A percentile compares a stretch with the other conserved stretches of the same genome.
phyloP scores from a whole-genome alignment of 192 early-diverging fungal genomes.

The Coemansia sp. region DNA sequence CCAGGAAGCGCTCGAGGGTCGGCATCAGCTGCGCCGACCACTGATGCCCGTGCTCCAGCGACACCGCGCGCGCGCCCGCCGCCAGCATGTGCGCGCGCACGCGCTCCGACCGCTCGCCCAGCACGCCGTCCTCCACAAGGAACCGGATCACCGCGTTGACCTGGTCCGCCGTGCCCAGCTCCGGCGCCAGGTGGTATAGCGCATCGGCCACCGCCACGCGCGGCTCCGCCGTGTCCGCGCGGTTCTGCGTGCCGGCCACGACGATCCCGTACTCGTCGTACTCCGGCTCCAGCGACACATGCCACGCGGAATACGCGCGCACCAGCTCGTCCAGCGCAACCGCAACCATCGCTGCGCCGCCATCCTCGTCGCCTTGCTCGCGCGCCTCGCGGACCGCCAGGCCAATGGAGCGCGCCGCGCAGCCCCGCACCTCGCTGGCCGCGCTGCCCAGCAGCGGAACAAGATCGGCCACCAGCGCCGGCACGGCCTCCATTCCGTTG shows the following conservation, averaged over 20 bases:
- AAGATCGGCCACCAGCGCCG: constrained; percentile 26
- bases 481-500: constrained; percentile 37
- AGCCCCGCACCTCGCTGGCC: constrained; percentile 28
- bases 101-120: constrained; percentile 78
- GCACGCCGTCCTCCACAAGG: constrained; percentile 78
- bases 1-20: constrained; percentile 78
- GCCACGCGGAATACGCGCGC: constrained; percentile 46
- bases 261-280: constrained; percentile 91
- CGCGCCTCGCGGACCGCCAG: constrained; percentile 10
- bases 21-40: constrained; percentile 70
- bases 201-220: constrained; percentile 83
- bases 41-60: constrained; percentile 63
- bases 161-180: constrained; percentile 53
- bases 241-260: constrained; percentile 80
- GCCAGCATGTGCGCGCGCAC: constrained; percentile 86
- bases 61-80: constrained; percentile 78
- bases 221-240: constrained; percentile 75
- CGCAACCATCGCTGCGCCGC: constrained; percentile 5
- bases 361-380: constrained; percentile 4
- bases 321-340: constrained; percentile 19
- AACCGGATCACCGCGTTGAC: constrained; percentile 69
- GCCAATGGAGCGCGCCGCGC: constrained; percentile 30
- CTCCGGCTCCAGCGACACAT: constrained; percentile 75
- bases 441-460: constrained; percentile 28
- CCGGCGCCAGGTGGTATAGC: constrained; percentile 67